Percentiles rank a stretch among this genome's conserved stretches.
phyloP scores from a whole-genome alignment of 805 yeast species.

The Ogataea salicorniae region DNA sequence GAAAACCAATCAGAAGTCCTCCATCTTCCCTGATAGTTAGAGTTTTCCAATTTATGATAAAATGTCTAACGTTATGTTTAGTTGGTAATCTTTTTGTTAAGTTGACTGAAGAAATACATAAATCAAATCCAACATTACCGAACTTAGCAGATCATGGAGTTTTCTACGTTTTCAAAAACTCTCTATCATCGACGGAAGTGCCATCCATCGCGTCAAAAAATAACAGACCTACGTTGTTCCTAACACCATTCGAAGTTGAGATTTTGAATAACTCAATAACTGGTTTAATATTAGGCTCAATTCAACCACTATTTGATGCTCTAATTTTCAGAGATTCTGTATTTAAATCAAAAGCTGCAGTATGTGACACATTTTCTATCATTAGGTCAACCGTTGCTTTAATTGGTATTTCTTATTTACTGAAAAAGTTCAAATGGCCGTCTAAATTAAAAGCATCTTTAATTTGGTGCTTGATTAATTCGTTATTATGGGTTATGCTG shows the following conservation, averaged over 20 bases:
- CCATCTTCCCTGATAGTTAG: not conserved
- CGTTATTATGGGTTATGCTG: conserved; percentile 53
- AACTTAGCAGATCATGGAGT: conserved; percentile 27
- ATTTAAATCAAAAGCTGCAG: conserved; percentile 1
- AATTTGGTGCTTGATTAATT: conserved; percentile 58
- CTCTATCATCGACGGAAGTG: not conserved
- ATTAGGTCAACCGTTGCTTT: conserved; percentile 50
- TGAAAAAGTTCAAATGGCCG: conserved; percentile 65
- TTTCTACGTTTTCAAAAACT: conserved; percentile 30
- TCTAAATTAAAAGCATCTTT: conserved; percentile 59
- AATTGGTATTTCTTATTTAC: conserved; percentile 66
- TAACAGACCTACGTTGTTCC: conserved; percentile 20
- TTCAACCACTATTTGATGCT: conserved; percentile 40
- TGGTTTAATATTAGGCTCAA: conserved; percentile 54
- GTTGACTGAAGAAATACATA: conserved; percentile 47
- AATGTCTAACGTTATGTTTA: conserved; percentile 27
- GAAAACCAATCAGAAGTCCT: not conserved
- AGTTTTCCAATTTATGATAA: conserved; percentile 3
- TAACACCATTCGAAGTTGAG: conserved; percentile 9
- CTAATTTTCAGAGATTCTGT: conserved; percentile 9
- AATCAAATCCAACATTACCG: conserved; percentile 22
- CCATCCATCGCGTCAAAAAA: conserved; percentile 4
- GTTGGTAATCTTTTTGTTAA: conserved; percentile 52
- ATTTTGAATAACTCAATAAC: conserved; percentile 36
- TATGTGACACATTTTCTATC: conserved; percentile 18